Base-by-base conservation (phyloP, 495 filamentous ascomycete genomes). In the Achaetomiella virescens region DNA sequence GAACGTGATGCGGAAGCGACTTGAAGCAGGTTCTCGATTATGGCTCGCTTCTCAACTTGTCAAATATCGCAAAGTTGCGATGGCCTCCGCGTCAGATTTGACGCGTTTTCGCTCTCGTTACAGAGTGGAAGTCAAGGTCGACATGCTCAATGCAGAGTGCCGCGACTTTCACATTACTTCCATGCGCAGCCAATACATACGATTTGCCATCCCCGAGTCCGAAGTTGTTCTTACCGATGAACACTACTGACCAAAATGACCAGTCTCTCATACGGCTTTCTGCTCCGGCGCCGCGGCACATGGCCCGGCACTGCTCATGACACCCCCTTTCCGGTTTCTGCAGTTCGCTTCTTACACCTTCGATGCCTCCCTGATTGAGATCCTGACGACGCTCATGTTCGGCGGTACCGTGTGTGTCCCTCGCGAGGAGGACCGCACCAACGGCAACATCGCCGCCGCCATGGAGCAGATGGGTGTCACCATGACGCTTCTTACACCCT, bases 261-360 rank as follows among this genome's bases (percentile, higher is more conserved):
- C 46, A 61, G 64, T 66, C 3, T 60, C 64, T 1, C 64, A 66
- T 29, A 46, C 52, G 20, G 61, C 58, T 24, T 66, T 69, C 31
- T 66, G 63, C 37, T 70, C 81, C 48, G 57, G 67, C 29, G 54
- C 70, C 1, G 48, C 53, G 15, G 61, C 45, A 24, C 59, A 65
- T 27, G 64, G 54, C 36, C 54, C 52, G 9, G 48, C 45, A 20
- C 49, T 61, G 47, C 31, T 50, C 44, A 58, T 65, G 51, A 44
- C 12, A 2, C 17, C 52, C 8, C 48, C 57, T 0, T 74, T 75
- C 25, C 66, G 78, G 6, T 68, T 78, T 6, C 61, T 87, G 8
- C 82, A 87, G 57, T 85, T 81, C 45, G 78, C 82, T 7, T 76
- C 78, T n/a, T 81, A 80, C 57, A 80, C 77, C 0, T 87, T 83